Evolutionary conservation across 805 yeast species (phyloP).

Genomic region (Nakazawaea wyomingensis): DNA sequence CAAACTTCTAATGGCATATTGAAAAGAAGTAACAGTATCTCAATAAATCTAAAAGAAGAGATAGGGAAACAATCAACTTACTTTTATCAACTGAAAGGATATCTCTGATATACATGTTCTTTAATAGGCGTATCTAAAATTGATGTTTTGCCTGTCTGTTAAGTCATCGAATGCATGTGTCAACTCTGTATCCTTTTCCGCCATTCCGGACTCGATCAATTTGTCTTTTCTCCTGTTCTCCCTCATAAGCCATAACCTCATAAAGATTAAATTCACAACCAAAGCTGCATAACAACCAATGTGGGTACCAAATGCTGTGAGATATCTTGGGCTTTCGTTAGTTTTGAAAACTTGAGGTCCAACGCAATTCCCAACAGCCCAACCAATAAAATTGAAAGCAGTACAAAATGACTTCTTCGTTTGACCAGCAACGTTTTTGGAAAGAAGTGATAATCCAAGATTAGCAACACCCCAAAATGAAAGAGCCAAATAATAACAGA

Average conservation of each 20-base stretch:
- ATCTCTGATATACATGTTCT: background rate
- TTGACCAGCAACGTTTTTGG: constrained; percentile 27
- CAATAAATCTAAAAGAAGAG: too few relatives aligned
- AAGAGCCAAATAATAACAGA: constrained; percentile 25
- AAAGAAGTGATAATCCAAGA: constrained; percentile 19
- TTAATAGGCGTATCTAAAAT: constrained; percentile 17
- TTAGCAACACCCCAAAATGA: constrained; percentile 24
- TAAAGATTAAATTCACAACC: constrained; percentile 19
- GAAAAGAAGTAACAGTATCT: too few relatives aligned
- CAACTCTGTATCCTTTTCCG: constrained; percentile 11
- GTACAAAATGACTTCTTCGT: constrained; percentile 21
- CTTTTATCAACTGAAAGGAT: background rate
- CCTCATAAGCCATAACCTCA: constrained; percentile 21
- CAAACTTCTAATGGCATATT: too few relatives aligned
- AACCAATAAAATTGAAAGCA: constrained; percentile 20
- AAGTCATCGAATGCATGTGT: constrained; percentile 25
- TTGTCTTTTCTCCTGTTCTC: constrained; percentile 23
- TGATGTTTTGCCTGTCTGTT: constrained; percentile 22
- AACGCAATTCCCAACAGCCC: constrained; percentile 17
- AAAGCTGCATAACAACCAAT: constrained; percentile 26
- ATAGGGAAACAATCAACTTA: background rate
- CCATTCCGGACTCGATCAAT: constrained; percentile 15
- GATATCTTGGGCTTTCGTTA: constrained; percentile 12
- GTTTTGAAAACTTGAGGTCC: constrained; percentile 21
- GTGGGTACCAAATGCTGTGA: constrained; percentile 17